Evolutionary conservation across 192 early-diverging fungal species (phyloP).

Genomic region (Lobosporangium transversale): DNA sequence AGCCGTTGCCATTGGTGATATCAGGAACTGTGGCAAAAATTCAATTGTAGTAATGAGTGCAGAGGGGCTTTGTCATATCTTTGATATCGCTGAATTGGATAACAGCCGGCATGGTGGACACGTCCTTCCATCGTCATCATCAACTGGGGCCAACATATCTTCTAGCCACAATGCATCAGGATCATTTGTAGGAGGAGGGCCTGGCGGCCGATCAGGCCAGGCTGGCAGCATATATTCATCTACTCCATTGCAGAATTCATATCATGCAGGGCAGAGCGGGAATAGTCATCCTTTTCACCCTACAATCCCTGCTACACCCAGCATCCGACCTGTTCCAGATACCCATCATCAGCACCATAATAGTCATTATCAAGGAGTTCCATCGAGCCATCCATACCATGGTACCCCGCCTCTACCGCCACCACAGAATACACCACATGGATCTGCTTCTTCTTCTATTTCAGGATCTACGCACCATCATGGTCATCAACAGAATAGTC

Average conservation of each 20-base stretch:
- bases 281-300: conserved; percentile 5
- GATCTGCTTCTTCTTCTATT: conserved; percentile 26
- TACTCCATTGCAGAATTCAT: conserved; percentile 25
- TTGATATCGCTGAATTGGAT: conserved; percentile 56
- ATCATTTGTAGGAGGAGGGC: background rate
- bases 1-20: conserved; percentile 65
- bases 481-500: background rate
- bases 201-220: conserved; percentile 4
- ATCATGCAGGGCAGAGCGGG: conserved; percentile 2
- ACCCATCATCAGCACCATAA: conserved; percentile 1
- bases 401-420: conserved; percentile 36
- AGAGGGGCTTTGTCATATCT: conserved; percentile 66
- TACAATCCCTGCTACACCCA: conserved; percentile 36
- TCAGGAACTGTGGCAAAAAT: conserved; percentile 65
- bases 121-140: background rate
- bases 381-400: conserved; percentile 7
- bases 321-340: conserved; percentile 39
- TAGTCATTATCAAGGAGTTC: conserved; percentile 6
- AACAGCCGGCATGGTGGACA: background rate
- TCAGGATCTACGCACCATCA: conserved; percentile 12
- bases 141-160: background rate
- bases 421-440: conserved; percentile 38
- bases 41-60: conserved; percentile 67
- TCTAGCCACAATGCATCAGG: conserved; percentile 1
- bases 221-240: conserved; percentile 27